A percentile compares a stretch with the other conserved stretches of the same genome.
Conservation (phyloP, 139 green algal species). For the Chlorokybus atmophyticus region DNA sequence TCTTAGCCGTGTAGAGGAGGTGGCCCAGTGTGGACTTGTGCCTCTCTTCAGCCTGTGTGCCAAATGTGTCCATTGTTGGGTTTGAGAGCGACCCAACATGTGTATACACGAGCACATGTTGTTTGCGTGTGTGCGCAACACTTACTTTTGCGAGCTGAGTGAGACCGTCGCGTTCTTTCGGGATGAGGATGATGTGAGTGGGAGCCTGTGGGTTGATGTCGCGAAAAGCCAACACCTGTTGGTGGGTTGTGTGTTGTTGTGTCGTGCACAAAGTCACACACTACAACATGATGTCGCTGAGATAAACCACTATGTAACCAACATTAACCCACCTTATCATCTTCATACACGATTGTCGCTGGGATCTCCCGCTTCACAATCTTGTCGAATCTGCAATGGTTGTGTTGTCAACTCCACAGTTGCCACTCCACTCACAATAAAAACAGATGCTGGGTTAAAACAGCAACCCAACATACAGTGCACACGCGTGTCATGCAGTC, state of each 20-base stretch:
- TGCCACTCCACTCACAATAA: no score
- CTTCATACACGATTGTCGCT: constrained; percentile 85
- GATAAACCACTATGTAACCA: not conserved
- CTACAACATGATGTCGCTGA: not conserved
- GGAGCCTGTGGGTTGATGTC: constrained; percentile 83
- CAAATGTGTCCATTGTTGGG: no score
- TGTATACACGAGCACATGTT: no score
- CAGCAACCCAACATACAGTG: no score
- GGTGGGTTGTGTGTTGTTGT: no score
- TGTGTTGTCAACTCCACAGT: no score
- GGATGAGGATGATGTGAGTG: constrained; percentile 85
- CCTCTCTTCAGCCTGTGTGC: constrained; percentile 40
- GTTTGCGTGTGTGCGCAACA: no score
- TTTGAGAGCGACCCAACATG: no score
- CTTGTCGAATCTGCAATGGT: constrained; percentile 84
- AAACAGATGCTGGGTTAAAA: no score
- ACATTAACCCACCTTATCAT: constrained; percentile 48
- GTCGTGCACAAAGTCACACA: not conserved
- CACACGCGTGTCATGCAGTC: no score
- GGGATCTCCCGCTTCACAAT: constrained; percentile 81
- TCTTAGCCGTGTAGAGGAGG: constrained; percentile 60
- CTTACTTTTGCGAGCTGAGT: constrained; percentile 30
- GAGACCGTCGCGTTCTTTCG: constrained; percentile 48
- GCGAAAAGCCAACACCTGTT: constrained; percentile 55
- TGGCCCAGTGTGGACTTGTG: constrained; percentile 77